phyloP scores from a whole-genome alignment of 768 basidiomycete genomes.

The Pleurotus cornucopiae region DNA sequence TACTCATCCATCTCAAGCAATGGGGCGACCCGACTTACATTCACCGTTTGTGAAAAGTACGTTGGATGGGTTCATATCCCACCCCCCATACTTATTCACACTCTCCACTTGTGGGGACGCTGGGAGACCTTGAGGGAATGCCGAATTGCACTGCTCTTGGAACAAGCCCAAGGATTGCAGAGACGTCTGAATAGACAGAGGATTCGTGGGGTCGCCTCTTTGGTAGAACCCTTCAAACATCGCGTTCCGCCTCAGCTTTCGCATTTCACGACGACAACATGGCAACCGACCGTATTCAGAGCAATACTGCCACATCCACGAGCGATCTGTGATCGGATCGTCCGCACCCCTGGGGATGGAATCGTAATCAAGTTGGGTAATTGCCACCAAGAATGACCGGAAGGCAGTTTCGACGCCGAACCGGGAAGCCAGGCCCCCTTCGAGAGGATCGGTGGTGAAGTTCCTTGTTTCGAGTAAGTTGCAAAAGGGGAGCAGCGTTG shows the following conservation, averaged over 20 bases:
- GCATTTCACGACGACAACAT: not conserved
- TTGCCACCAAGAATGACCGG: slow-evolving; percentile 35
- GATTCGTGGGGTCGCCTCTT: slow-evolving; percentile 39
- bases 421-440: slow-evolving; percentile 32
- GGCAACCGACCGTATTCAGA: slow-evolving; percentile 41
- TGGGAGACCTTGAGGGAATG: slow-evolving; percentile 34
- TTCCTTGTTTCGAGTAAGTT: slow-evolving; percentile 43
- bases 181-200: slow-evolving; percentile 43
- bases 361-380: slow-evolving; percentile 42
- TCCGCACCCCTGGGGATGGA: slow-evolving; percentile 34
- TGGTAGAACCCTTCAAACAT: slow-evolving; percentile 37
- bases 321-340: slow-evolving; percentile 38
- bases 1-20: too few species aligned
- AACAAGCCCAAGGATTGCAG: slow-evolving; percentile 41
- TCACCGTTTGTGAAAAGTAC: slow-evolving; percentile 46
- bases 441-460: slow-evolving; percentile 29
- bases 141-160: slow-evolving; percentile 38
- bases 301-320: slow-evolving; percentile 54
- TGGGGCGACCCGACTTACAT: slow-evolving; percentile 25
- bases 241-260: not conserved
- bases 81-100: slow-evolving; percentile 48
- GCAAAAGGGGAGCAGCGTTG: slow-evolving; percentile 42
- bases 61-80: slow-evolving; percentile 47
- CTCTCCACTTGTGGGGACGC: slow-evolving; percentile 36
- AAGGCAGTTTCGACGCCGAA: slow-evolving; percentile 31